Base-by-base conservation (phyloP, 352 stramenopile genomes). In the Phytophthora kernoviae region DNA sequence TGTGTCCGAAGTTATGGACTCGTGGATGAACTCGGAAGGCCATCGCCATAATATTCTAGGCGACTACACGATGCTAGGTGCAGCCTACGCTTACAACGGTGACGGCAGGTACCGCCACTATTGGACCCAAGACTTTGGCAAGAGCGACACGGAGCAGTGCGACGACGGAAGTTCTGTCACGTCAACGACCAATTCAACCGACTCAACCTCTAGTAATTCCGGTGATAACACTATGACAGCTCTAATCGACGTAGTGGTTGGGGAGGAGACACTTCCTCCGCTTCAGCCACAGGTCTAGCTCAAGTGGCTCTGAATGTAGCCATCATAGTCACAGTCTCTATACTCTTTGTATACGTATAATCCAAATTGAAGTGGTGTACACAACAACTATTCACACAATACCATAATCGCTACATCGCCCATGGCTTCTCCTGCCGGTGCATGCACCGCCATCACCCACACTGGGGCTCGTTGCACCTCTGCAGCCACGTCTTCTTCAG, bases 401-500 rank as follows among this genome's bases (percentile, higher is more conserved):
- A 21, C n/a, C n/a, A n/a, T n/a, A 14, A 17, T 8, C 15, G n/a
- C n/a, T 14, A 8, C 12, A 15, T n/a, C 33, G 5, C 21, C n/a
- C 6, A 58, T 60, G 61, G 40, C 54, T 11, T 59, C 40, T 36
- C 22, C 37, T 15, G 39, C 34, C 17, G 46, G 43, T 40, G 59
- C 50, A 37, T 87, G 77, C 55, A 55, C 61, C 27, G 78, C 79
- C 42, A 70, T 82, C 24, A 92, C 80, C 36, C 84, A 91, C 73
- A 87, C 73, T 36, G 87, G 87, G 40, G 57, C 60, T 58, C 81
- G 82, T 14, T 95, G 87, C 52, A 66, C 75, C 48, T 86, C 81
- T 11, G 36, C 61, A 1, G 81, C 77, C 9, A 73, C 72, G 2
- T 54, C 67, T 39, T 69, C 67, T 9, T 65, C 53, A 10, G 77